Base-by-base conservation (phyloP, 2,329 filamentous ascomycete genomes). In the Aspergillus arachidicola region DNA sequence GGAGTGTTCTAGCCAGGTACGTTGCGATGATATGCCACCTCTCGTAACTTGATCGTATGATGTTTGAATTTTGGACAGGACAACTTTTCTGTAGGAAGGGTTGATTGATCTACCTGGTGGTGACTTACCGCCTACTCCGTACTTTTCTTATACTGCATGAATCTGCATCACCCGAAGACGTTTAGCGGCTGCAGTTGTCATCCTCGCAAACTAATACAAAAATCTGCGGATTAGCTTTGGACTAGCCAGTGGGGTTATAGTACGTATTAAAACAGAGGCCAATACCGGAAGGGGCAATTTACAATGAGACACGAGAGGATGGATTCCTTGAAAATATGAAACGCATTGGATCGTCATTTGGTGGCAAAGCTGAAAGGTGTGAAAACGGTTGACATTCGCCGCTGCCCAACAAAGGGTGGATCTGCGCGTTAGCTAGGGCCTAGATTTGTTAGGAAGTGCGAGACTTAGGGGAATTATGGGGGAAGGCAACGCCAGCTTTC, bases 291-390 rank as follows among this genome's bases (percentile, higher is more conserved):
- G 26, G 23, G 46, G 6, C 26, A 30, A 30, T n/a, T 32, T n/a
- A 41, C 14, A 36, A 59, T 34, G 28, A 36, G 21, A 41, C 26
- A 30, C 46, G 45, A 58, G 45, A 58, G 26, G 21, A 55, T 56
- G 48, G 28, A 16, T 66, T 53, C 58, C 48, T 54, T 58, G 59
- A 58, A 55, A 61, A 59, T 38, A 34, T 64, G 65, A 64, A 64
- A 62, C 65, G 53, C 34, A 53, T 51, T 46, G 55, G 62, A 62
- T 66, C 53, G 36, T 63, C 57, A 45, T 59, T 65, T 61, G 56
- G 65, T 68, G 65, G 65, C 65, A 67, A 66, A 66, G 65, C 63
- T 65, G 65, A 66, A 61, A 57, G 46, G 14, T 51, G 28, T 62
- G 63, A 59, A 62, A 64, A 64, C 62, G 55, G 63, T 64, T 50